phyloP scores from a whole-genome alignment of 116 monocot species.

The Iris pallida region DNA sequence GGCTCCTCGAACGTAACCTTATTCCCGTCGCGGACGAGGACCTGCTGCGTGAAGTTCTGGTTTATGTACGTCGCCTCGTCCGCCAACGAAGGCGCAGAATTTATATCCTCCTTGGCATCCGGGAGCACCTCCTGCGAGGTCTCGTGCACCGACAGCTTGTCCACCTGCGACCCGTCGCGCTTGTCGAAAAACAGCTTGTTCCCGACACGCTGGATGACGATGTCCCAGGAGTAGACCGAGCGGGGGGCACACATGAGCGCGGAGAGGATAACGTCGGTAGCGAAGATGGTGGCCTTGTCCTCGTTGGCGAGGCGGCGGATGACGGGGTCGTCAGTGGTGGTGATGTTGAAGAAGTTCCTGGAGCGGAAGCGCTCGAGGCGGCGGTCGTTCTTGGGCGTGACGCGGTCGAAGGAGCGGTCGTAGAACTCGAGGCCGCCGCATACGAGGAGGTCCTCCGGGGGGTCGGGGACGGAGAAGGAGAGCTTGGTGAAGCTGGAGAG shows the following conservation, averaged over 20 bases:
- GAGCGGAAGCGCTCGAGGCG: slow-evolving; percentile 85
- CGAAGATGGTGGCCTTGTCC: slow-evolving; percentile 88
- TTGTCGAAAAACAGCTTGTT: slow-evolving; percentile 99
- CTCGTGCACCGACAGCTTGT: slow-evolving; percentile 79
- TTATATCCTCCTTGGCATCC: slow-evolving; percentile 93
- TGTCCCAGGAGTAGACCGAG: slow-evolving; percentile 90
- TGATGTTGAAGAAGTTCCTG: slow-evolving; percentile 89
- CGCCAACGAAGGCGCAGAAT: slow-evolving; percentile 76
- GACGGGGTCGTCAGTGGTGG: slow-evolving; percentile 93
- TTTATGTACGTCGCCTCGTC: slow-evolving; percentile 92
- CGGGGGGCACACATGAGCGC: slow-evolving; percentile 94
- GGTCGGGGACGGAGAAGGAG: slow-evolving; percentile 75
- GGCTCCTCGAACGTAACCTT: slow-evolving; percentile 90
- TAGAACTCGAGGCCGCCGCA: slow-evolving; percentile 89
- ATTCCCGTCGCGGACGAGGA: slow-evolving; percentile 72
- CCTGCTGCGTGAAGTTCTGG: slow-evolving; percentile 98
- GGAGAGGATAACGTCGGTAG: slow-evolving; percentile 88
- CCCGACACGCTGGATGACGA: slow-evolving; percentile 90
- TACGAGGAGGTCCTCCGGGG: slow-evolving; percentile 80
- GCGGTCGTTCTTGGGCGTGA: slow-evolving; percentile 83
- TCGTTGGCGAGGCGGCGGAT: slow-evolving; percentile 89
- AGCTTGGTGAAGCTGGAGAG: slow-evolving; percentile 88
- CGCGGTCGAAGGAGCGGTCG: slow-evolving; percentile 65
- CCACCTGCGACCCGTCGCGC: slow-evolving; percentile 93
- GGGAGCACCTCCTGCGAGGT: slow-evolving; percentile 80